Percentiles rank a stretch among this genome's conserved stretches.
These are phyloP conservation scores for Skeletonema marinoi DNA, from an alignment of 108 stramenopile genomes.

Conservation along the genomic window DNA sequence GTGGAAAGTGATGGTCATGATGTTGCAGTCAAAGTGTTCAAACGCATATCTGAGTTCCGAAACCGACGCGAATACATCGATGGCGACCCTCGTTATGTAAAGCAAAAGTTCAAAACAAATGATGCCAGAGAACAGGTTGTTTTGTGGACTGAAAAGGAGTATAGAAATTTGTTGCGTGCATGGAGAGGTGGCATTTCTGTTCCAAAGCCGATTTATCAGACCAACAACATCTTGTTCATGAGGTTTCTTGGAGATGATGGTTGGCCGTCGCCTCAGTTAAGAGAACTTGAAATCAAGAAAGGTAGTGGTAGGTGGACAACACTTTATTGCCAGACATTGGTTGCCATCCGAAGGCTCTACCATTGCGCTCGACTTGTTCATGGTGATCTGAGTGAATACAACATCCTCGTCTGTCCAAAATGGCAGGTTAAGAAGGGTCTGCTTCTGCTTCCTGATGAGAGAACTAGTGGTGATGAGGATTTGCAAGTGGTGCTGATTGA, in stretches of 20 bases:
- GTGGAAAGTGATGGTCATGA: conserved; percentile 60
- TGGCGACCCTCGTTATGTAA: conserved; percentile 70
- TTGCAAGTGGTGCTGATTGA: conserved; percentile 80
- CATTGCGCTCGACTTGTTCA: conserved; percentile 68
- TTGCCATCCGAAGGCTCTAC: conserved; percentile 66
- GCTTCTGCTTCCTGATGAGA: neutral
- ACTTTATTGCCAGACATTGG: conserved; percentile 71
- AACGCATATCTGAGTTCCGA: conserved; percentile 76
- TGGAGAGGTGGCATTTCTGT: conserved; percentile 65
- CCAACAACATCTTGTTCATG: conserved; percentile 84
- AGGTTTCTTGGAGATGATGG: conserved; percentile 80
- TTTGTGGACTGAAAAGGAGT: conserved; percentile 87
- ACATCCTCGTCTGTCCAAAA: conserved; percentile 70
- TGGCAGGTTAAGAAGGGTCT: conserved; percentile 35
- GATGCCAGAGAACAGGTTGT: conserved; percentile 63
- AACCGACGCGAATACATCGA: conserved; percentile 70
- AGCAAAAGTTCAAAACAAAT: conserved; percentile 43
- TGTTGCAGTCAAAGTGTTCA: conserved; percentile 87
- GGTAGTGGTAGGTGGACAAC: conserved; percentile 67
- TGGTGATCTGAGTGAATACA: conserved; percentile 84
- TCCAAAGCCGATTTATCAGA: conserved; percentile 64
- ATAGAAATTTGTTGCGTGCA: conserved; percentile 77
- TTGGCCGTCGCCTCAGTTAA: conserved; percentile 83
- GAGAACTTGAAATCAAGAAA: conserved; percentile 65
- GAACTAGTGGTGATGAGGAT: conserved; percentile 33